Evolutionary conservation across 2,329 filamentous ascomycete genomes (phyloP), one percentile per base, ranked within the genome.

Genomic region (Teratosphaeria destructans): DNA sequence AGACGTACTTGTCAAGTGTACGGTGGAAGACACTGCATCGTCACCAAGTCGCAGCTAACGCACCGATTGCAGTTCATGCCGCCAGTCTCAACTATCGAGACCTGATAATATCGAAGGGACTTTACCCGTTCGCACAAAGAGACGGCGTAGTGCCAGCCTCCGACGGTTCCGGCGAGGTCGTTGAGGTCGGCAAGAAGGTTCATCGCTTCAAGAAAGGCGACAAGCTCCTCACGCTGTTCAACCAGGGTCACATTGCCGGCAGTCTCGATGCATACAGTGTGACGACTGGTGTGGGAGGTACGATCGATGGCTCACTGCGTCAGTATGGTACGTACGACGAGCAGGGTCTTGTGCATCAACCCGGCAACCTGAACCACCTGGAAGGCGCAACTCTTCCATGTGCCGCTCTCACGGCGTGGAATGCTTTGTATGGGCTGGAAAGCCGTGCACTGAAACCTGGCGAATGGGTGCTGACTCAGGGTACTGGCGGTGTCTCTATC

Each of bases 1-100:
- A 62, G 84, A 92, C 29, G 86, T 90, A 5, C 79, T 92, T 37
- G 84, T 92, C 65, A 87, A 86, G 72, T 78, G 77, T 78, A 68
- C 57, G 71, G 5, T 5, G 4, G 29, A 27, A 10, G 19, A 55
- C 7, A 8, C 19, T 14, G 32, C 14, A 56, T 23, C 10, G n/a
- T 56, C 4, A 56, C 19, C 4, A 14, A 11, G 39, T 43, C 11
- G 37, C 10, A 43, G 35, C 23, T 37, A 56, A 56, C 39, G 14
- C 29, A 37, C 3, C 6, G 16, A 7, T 35, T 23, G 23, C 27
- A 79, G 77, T 80, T 66, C 73, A 78, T 59, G 77, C 72, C 53
- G 74, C 74, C 2, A 79, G 77, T 12, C 72, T 80, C 57, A 80
- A 80, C 68, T 80, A 77, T 68, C 76, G 78, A 57, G 78, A 80